Conservation (phyloP, 495 filamentous ascomycete species). For the Tuber microsphaerosporum region DNA sequence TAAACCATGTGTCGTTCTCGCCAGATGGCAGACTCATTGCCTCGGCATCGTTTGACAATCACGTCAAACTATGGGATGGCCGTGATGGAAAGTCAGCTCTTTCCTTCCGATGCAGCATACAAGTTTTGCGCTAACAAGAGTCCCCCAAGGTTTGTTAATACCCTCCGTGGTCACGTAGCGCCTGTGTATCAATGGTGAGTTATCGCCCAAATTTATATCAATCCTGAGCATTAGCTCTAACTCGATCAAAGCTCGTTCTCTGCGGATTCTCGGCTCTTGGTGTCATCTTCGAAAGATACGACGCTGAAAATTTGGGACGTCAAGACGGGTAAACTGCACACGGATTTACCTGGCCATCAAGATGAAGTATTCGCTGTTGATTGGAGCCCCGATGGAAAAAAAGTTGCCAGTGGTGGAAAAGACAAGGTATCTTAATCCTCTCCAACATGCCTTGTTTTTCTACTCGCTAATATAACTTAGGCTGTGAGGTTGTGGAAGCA, state of each 20-base stretch:
- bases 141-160: slow-evolving; percentile 62
- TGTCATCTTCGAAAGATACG: slow-evolving; percentile 82
- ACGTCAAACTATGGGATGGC: slow-evolving; percentile 81
- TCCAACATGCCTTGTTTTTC: neutral
- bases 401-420: slow-evolving; percentile 82
- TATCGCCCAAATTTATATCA: neutral
- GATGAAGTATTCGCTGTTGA: slow-evolving; percentile 93
- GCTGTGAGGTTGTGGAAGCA: slow-evolving; percentile 42
- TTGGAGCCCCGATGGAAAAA: slow-evolving; percentile 79
- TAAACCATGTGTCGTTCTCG: slow-evolving; percentile 92
- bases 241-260: slow-evolving; percentile 55
- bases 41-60: slow-evolving; percentile 83
- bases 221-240: neutral
- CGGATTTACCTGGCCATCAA: slow-evolving; percentile 83
- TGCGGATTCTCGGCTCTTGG: slow-evolving; percentile 76
- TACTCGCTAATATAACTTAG: slow-evolving; percentile 14
- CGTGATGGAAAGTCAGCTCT: slow-evolving; percentile 51
- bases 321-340: slow-evolving; percentile 66
- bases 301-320: slow-evolving; percentile 94
- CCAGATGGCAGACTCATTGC: slow-evolving; percentile 82
- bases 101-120: neutral
- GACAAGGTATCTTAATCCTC: slow-evolving; percentile 56
- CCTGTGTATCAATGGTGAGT: slow-evolving; percentile 70
- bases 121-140: slow-evolving; percentile 1
- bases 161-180: slow-evolving; percentile 83